A percentile compares a stretch with the other conserved stretches of the same genome.
These are phyloP conservation scores for Termitomyces sp. DNA, from an alignment of 768 basidiomycete species.

Conservation along the genomic window DNA sequence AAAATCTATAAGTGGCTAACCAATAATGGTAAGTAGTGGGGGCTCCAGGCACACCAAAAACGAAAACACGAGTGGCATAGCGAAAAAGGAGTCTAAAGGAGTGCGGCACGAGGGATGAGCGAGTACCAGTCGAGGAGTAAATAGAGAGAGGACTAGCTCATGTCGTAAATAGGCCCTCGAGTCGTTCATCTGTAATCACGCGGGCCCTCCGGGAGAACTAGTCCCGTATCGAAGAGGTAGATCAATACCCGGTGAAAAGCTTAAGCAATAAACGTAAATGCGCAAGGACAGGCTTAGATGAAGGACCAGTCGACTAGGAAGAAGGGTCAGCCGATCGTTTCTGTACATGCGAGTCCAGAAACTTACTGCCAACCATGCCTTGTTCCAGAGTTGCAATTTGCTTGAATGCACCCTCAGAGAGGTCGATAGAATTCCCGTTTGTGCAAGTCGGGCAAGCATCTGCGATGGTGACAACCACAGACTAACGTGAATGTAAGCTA, in stretches of 20 bases:
- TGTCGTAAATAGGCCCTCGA: constrained; percentile 16
- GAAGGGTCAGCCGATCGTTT: constrained; percentile 1
- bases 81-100: background rate
- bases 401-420: constrained; percentile 69
- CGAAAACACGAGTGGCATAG: background rate
- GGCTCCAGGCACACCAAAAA: constrained; percentile 11
- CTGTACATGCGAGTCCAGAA: background rate
- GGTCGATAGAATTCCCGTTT: constrained; percentile 66
- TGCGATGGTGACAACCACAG: constrained; percentile 64
- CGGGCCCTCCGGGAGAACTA: constrained; percentile 4
- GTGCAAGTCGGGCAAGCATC: constrained; percentile 83
- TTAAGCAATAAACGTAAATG: background rate
- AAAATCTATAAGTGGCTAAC: background rate
- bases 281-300: constrained; percentile 27
- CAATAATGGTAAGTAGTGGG: background rate
- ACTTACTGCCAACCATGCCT: constrained; percentile 63
- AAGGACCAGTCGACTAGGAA: constrained; percentile 38
- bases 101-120: constrained; percentile 14
- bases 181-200: constrained; percentile 14
- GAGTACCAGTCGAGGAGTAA: constrained; percentile 17
- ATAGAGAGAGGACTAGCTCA: constrained; percentile 18
- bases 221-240: constrained; percentile 9
- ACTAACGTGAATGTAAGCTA: constrained; percentile 20
- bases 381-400: constrained; percentile 44
- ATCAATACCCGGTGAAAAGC: constrained; percentile 7